Percentiles rank a stretch among this genome's conserved stretches.
Conservation (phyloP, 208 protist genomes). For the Trypanosoma grayi region DNA sequence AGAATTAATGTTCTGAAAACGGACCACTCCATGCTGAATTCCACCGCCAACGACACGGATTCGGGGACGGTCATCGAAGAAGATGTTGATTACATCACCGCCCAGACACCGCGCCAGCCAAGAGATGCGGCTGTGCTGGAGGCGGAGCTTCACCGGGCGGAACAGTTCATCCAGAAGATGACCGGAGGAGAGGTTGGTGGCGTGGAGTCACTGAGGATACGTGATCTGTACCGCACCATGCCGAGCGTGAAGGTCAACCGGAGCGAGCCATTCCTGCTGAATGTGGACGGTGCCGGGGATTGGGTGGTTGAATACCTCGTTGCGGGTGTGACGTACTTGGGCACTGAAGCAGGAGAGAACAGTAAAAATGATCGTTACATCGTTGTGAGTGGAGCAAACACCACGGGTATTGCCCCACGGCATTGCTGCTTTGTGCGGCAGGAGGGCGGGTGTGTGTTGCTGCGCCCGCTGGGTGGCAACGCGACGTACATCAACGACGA, state of each 20-base stretch:
- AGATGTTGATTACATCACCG: background rate
- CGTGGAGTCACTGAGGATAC: constrained; percentile 18
- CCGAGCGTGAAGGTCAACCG: constrained; percentile 21
- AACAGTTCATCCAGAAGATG: constrained; percentile 63
- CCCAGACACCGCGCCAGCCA: constrained; percentile 7
- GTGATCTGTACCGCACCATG: constrained; percentile 23
- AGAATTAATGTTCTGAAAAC: background rate
- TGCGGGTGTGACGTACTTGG: constrained; percentile 32
- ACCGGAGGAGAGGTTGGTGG: constrained; percentile 33
- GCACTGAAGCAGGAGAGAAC: constrained; percentile 7
- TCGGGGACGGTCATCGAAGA: constrained; percentile 1
- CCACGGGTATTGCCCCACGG: constrained; percentile 16
- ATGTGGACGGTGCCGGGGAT: constrained; percentile 65
- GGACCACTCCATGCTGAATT: background rate
- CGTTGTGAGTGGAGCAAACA: constrained; percentile 11
- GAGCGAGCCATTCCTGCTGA: constrained; percentile 61
- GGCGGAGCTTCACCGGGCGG: constrained; percentile 46
- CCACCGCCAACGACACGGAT: background rate
- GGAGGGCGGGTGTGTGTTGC: constrained; percentile 18
- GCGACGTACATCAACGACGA: constrained; percentile 43
- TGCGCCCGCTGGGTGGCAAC: constrained; percentile 22
- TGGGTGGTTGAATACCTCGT: constrained; percentile 68
- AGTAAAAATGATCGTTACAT: constrained; percentile 16
- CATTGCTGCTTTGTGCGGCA: constrained; percentile 27
- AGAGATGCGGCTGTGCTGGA: constrained; percentile 43